phyloP scores from a whole-genome alignment of 2,329 filamentous ascomycete genomes.

The Fusarium udum region DNA sequence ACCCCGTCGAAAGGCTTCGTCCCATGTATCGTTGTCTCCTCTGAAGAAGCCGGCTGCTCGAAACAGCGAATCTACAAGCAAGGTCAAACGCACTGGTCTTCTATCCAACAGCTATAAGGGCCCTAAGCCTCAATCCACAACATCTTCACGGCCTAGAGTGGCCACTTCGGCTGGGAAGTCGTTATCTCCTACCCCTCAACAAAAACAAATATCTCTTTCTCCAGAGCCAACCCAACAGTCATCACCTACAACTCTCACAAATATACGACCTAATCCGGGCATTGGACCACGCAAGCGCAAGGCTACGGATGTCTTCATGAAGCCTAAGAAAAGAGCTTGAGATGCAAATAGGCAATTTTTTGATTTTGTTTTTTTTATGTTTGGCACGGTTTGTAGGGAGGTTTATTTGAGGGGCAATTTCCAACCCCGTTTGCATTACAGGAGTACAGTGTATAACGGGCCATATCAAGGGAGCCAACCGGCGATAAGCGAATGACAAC shows the following conservation, averaged over 20 bases:
- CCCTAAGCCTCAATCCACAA: constrained; percentile 26
- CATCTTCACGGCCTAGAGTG: constrained; percentile 18
- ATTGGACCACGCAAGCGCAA: constrained; percentile 54
- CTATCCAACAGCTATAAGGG: constrained; percentile 44
- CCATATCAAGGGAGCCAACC: not conserved
- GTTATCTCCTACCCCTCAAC: constrained; percentile 26
- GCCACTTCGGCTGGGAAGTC: constrained; percentile 9
- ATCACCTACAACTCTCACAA: constrained; percentile 29
- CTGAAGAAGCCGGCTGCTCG: constrained; percentile 30
- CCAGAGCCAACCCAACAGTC: constrained; percentile 26
- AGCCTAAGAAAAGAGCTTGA: constrained; percentile 50
- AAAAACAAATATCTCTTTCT: constrained; percentile 33
- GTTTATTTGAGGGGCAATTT: not conserved
- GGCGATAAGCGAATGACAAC: not conserved
- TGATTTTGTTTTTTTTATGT: not conserved
- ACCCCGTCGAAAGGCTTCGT: constrained; percentile 12
- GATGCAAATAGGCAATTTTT: not conserved
- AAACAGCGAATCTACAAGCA: not conserved
- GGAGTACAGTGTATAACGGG: not conserved
- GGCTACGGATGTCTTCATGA: constrained; percentile 61
- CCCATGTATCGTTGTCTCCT: constrained; percentile 28
- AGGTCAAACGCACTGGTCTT: constrained; percentile 37
- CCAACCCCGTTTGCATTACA: not conserved
- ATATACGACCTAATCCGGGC: constrained; percentile 6
- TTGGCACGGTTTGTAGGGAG: not conserved